Conservation (phyloP, 208 protist species). For the Trypanosoma caninum region DNA sequence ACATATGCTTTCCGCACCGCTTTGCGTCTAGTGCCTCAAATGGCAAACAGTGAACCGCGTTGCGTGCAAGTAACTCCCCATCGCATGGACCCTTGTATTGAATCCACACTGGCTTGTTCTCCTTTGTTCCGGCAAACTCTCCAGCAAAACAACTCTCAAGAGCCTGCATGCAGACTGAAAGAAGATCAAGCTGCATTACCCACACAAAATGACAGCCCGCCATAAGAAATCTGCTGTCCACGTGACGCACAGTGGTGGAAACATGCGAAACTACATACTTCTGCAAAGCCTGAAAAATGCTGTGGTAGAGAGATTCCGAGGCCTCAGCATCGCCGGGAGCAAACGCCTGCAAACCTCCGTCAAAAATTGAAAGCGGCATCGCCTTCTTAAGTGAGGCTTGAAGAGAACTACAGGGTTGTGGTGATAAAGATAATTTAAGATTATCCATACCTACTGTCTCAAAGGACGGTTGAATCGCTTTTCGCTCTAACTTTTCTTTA, state of each 20-base stretch:
- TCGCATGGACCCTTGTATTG: slow-evolving; percentile 57
- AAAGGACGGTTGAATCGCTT: slow-evolving; percentile 25
- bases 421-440: slow-evolving; percentile 17
- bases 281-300: slow-evolving; percentile 38
- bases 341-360: slow-evolving; percentile 48
- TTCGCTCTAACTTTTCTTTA: slow-evolving; percentile 4
- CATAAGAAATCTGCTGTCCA: slow-evolving; percentile 17
- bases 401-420: not conserved
- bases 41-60: slow-evolving; percentile 82
- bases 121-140: slow-evolving; percentile 4
- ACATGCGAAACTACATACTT: slow-evolving; percentile 76
- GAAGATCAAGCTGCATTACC: slow-evolving; percentile 64
- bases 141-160: slow-evolving; percentile 32
- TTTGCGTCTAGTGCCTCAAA: slow-evolving; percentile 59
- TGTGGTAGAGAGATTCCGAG: slow-evolving; percentile 45
- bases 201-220: slow-evolving; percentile 53
- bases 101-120: slow-evolving; percentile 39
- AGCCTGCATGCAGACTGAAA: slow-evolving; percentile 54
- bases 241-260: slow-evolving; percentile 4
- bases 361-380: slow-evolving; percentile 27
- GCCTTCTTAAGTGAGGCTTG: not conserved
- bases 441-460: slow-evolving; percentile 47
- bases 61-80: slow-evolving; percentile 45
- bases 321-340: slow-evolving; percentile 27
- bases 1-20: slow-evolving; percentile 15